Base-by-base conservation (phyloP, 306 rosid genomes). In the Quercus bicolor region DNA sequence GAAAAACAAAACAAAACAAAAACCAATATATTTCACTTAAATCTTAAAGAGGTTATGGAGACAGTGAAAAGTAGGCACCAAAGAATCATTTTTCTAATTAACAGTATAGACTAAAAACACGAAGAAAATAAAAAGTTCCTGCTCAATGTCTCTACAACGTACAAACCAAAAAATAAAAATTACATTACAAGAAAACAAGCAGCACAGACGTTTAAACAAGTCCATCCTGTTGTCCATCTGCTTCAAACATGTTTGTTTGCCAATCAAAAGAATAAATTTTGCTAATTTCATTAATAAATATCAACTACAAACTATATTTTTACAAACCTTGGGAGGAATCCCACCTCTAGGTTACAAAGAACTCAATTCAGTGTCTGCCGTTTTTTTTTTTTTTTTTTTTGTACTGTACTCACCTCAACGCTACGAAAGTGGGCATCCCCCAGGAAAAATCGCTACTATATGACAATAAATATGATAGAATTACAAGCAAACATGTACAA, bases 401-500 rank as follows among this genome's bases (percentile, higher is more conserved):
- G 13, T 48, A 83, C 79, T 75, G n/a, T 71, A 65, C 68, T 72
- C 78, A 64, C 81, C 78, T 69, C 76, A 65, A 71, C 45, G 45
- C 77, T 40, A 65, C 75, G n/a, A 51, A 55, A 34, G 53, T 26
- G 78, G 82, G 61, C 68, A 64, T 72, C 34, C 59, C 84, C 73
- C 69, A 5, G 53, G 82, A 18, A 83, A 81, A 85, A 78, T 76
- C 55, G 64, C 65, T 75, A 83, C 87, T 66, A 72, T 2, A 62
- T 5, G 62, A 76, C 86, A 56, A 80, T 51, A 76, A 76, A 70
- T 72, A 73, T 19, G 78, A 83, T 74, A 78, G 76, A 82, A 88
- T 65, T 81, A 86, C 89, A 82, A 59, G 78, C 81, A 83, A 86
- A 43, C 86, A 89, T 90, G 87, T 94, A 89, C 97, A 92, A 73